Conservation (phyloP, 306 rosid species). For the Castanea crenata region DNA sequence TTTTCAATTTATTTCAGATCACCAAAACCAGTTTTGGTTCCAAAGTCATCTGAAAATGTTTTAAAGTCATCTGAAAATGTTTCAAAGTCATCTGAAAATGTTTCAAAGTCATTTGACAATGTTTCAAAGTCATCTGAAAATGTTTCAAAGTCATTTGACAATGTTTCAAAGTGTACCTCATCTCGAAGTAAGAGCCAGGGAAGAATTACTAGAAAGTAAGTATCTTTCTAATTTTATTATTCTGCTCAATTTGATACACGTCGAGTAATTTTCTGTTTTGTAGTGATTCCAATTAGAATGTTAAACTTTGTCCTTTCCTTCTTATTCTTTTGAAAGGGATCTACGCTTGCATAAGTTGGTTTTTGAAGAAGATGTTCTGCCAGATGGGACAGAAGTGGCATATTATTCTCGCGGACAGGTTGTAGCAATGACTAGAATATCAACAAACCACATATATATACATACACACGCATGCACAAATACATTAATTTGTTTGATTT, state of each 20-base stretch:
- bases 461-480: no score
- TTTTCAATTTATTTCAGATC: slow-evolving; percentile 38
- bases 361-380: slow-evolving; percentile 71
- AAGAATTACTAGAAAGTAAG: slow-evolving; percentile 81
- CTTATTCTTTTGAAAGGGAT: slow-evolving; percentile 52
- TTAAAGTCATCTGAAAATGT: slow-evolving; percentile 25
- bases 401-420: slow-evolving; percentile 86
- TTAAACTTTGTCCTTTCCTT: background rate
- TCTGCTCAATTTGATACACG: background rate
- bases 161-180: slow-evolving; percentile 45
- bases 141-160: no score
- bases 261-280: background rate
- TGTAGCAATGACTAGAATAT: slow-evolving; percentile 9
- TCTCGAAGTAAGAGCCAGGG: slow-evolving; percentile 73
- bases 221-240: slow-evolving; percentile 8
- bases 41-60: slow-evolving; percentile 29
- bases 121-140: slow-evolving; percentile 30
- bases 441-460: background rate
- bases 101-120: slow-evolving; percentile 23
- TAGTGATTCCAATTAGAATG: background rate
- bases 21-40: slow-evolving; percentile 36
- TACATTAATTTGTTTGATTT: background rate
- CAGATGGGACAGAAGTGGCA: slow-evolving; percentile 83
- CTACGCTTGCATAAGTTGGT: slow-evolving; percentile 83
- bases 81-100: background rate